phyloP scores from a whole-genome alignment of 345 rosid genomes.

The Sisymbrium altissimum region DNA sequence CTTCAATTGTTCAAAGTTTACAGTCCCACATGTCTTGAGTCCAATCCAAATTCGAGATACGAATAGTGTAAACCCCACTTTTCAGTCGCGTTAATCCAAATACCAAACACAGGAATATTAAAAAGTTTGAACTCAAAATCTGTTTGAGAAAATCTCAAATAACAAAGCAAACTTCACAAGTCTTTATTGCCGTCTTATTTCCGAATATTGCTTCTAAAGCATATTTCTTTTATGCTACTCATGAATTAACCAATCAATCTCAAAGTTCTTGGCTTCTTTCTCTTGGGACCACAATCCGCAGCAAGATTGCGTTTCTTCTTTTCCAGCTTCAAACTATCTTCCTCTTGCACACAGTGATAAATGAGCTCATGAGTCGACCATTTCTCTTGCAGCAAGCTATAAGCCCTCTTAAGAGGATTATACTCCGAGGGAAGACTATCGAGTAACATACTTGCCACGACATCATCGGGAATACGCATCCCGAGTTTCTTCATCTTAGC shows the following conservation, averaged over 20 bases:
- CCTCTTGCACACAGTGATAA: conserved; percentile 5
- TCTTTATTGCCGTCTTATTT: neutral
- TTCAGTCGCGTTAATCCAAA: too few relatives aligned
- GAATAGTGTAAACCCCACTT: too few relatives aligned
- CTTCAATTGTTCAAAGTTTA: too few relatives aligned
- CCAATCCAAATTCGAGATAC: too few relatives aligned
- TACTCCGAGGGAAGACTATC: conserved; percentile 10
- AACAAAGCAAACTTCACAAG: too few relatives aligned
- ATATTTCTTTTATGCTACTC: neutral
- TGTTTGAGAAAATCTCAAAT: too few relatives aligned
- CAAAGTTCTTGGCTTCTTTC: neutral
- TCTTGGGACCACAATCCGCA: neutral
- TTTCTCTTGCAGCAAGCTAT: neutral
- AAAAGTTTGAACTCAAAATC: too few relatives aligned
- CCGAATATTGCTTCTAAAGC: neutral
- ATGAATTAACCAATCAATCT: neutral
- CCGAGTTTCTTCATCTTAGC: conserved; percentile 19
- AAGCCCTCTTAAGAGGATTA: neutral
- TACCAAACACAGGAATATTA: too few relatives aligned
- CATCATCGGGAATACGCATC: neutral
- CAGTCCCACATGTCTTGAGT: too few relatives aligned
- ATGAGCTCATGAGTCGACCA: conserved; percentile 30
- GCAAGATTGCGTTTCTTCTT: too few relatives aligned
- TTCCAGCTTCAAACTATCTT: neutral
- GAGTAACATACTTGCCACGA: neutral